A percentile compares a stretch with the other conserved stretches of the same genome.
These are phyloP conservation scores for Hanseniaspora occidentalis DNA, from an alignment of 805 yeast species.

Conservation along the genomic window DNA sequence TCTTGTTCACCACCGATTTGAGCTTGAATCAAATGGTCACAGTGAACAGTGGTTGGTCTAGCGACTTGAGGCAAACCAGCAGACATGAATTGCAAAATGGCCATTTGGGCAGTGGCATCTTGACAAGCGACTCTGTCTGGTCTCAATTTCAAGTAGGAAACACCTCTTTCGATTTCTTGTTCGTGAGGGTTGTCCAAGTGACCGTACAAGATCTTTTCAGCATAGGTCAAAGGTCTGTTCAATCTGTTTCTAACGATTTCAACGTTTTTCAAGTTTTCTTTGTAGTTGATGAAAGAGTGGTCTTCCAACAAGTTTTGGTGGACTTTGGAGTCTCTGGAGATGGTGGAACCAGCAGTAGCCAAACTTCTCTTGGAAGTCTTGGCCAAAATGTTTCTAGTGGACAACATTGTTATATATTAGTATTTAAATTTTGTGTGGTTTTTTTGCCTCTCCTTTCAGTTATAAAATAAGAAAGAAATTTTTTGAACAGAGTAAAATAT, in stretches of 20 bases:
- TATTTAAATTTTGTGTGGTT: background rate
- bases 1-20: conserved; percentile 83
- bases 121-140: conserved; percentile 99
- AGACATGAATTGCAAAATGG: conserved; percentile 90
- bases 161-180: conserved; percentile 77
- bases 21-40: conserved; percentile 96
- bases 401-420: background rate
- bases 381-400: conserved; percentile 18
- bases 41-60: conserved; percentile 92
- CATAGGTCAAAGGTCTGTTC: conserved; percentile 83
- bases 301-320: conserved; percentile 71
- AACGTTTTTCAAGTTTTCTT: conserved; percentile 79
- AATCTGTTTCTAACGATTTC: conserved; percentile 72
- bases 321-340: conserved; percentile 61
- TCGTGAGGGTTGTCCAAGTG: conserved; percentile 90
- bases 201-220: conserved; percentile 90
- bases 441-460: background rate
- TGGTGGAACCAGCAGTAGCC: conserved; percentile 26
- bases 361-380: conserved; percentile 25
- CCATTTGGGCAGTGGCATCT: conserved; percentile 99
- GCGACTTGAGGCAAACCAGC: conserved; percentile 87
- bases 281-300: conserved; percentile 82
- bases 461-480: background rate
- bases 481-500: background rate
- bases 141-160: conserved; percentile 81